Evolutionary conservation across 495 filamentous ascomycete genomes (phyloP), one percentile per base, ranked within the genome.

Genomic region (Penicillium turbatum): DNA sequence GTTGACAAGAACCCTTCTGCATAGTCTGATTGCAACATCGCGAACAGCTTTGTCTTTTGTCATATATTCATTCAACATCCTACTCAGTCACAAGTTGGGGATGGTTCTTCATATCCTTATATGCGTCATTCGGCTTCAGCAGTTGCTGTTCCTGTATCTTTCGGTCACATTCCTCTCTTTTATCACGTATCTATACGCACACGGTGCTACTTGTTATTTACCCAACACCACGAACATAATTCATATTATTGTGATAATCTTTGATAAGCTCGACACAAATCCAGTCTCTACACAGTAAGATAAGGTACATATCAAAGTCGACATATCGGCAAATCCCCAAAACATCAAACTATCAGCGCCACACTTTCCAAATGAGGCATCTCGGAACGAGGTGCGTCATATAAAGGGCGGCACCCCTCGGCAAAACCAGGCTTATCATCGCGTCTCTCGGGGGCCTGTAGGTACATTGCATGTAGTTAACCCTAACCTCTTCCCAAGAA

Each of bases 1-100:
- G 56, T 71, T 56, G 67, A 66, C 26, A 61, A 57, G 50, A 60
- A 64, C 41, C 45, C 17, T 35, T 27, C 26, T 53, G 42, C 53
- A 41, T 65, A 24, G 45, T 37, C 7, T 8, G 19, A 9, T 21
- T 38, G 49, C 27, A 12, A 4, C 15, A 44, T 44, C n/a, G 41
- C 26, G 17, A 15, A 16, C 26, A 16, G 13, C 7, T 43, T 29
- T 43, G n/a, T 43, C 26, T 27, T 16, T 2, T 30, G n/a, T 5
- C 41, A 44, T 44, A 30, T 44, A 30, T 4, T 9, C 41, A 3
- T 30, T 1, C 13, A 7, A 13, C 0, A 9, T 15, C 16, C 41
- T 17, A 44, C 41, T 10, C 30, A 1, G 15, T 9, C 40, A 21
- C 17, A 27, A 31, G 48, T 32, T 10, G n/a, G 13, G 21, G 21